Conservation (phyloP, 73 alveolate species). For the Strombidium stylifer region DNA sequence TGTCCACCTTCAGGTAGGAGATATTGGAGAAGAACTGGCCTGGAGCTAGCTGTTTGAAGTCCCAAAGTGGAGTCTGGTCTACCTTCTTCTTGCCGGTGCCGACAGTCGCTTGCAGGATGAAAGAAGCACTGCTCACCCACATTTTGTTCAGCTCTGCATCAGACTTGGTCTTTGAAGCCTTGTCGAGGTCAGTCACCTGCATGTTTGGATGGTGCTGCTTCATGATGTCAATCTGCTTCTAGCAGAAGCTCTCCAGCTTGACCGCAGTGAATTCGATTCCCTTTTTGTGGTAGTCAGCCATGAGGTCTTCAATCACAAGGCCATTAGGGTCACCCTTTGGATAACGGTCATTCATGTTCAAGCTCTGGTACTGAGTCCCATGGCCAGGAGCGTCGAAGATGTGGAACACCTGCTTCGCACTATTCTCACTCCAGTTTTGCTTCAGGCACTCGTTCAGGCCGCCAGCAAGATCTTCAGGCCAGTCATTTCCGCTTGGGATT, state of each 20-base stretch:
- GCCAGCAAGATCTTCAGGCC: conserved; percentile 72
- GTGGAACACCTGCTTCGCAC: conserved; percentile 49
- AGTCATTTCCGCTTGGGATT: conserved; percentile 78
- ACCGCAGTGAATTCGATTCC: conserved; percentile 51
- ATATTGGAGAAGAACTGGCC: neutral
- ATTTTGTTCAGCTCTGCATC: neutral
- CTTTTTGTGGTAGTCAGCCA: conserved; percentile 39
- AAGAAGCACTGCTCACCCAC: neutral
- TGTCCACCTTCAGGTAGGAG: neutral
- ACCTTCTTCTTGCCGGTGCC: neutral
- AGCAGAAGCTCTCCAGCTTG: conserved; percentile 31
- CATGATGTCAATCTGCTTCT: conserved; percentile 45
- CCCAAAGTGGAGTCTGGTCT: neutral
- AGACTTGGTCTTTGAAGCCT: neutral
- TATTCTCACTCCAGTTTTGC: conserved; percentile 46
- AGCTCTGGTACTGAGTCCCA: conserved; percentile 42
- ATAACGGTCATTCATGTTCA: conserved; percentile 28
- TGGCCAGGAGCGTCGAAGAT: conserved; percentile 77
- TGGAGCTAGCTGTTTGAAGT: neutral
- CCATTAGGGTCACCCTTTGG: conserved; percentile 64
- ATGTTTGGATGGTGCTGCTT: conserved; percentile 19
- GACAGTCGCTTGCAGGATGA: no score
- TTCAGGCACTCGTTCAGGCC: conserved; percentile 39
- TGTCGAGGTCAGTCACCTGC: neutral
- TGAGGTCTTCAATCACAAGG: conserved; percentile 32